Evolutionary conservation across 768 basidiomycete species (phyloP), one percentile per base, ranked within the genome.

Genomic region (Macrolepiota fuliginosa): DNA sequence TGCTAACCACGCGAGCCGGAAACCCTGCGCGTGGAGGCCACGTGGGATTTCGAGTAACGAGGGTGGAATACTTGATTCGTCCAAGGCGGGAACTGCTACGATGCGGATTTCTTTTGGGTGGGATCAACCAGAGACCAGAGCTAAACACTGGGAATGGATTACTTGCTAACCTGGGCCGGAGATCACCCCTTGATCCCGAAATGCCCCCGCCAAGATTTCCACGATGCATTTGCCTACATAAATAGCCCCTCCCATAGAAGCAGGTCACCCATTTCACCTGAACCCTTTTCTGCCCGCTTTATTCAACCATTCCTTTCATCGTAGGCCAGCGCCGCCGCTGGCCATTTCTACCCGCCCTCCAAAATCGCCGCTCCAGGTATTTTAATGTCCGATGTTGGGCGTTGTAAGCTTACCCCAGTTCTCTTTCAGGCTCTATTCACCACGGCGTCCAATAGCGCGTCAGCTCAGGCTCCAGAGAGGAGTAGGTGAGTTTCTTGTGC

Each of bases 121-220:
- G 53, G 54, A 49, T 27, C 45, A 49, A 47, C 46, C 6, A 61
- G 29, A 24, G 39, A 25, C 50, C 27, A 50, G 22, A 50, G 52
- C 45, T 35, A 61, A 49, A 61, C 35, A 40, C 60, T 61, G 60
- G 54, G 60, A 61, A 49, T 29, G 54, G 27, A 39, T 55, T 40
- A 15, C 42, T 54, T 55, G 53, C 35, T 61, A 53, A 55, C 54
- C 59, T 61, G 69, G 70, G 66, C 69, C 75, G 76, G 75, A 76
- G 75, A 77, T 77, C 71, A 67, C 68, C 72, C 68, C 66, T 58
- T 72, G 72, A 65, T 66, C 70, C 77, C 76, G 74, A 74, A 75
- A 76, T 72, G 73, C 73, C 69, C 67, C 73, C 74, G 73, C 64
- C 62, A 65, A 67, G 56, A 65, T 76, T 76, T 74, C 74, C 76